Evolutionary conservation across 805 yeast genomes (phyloP).

Genomic region (Blastobotrys chiropterorum): DNA sequence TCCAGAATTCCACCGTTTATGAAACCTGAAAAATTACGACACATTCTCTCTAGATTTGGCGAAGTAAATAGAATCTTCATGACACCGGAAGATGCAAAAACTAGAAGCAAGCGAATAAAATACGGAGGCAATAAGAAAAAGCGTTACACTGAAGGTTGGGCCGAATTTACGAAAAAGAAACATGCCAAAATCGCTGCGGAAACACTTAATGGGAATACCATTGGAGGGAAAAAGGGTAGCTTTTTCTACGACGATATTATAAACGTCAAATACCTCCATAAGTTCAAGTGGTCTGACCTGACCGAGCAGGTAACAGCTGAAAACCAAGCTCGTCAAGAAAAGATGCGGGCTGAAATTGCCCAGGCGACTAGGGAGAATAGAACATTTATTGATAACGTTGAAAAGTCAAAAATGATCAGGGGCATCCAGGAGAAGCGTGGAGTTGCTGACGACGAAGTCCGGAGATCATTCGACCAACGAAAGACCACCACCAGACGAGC

Average conservation of each 20-base stretch:
- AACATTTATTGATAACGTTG: slow-evolving; percentile 76
- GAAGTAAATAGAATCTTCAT: slow-evolving; percentile 79
- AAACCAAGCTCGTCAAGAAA: slow-evolving; percentile 80
- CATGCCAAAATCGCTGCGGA: slow-evolving; percentile 85
- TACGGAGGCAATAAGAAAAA: slow-evolving; percentile 89
- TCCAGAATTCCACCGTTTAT: slow-evolving; percentile 93
- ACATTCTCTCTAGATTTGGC: slow-evolving; percentile 76
- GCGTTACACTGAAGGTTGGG: slow-evolving; percentile 94
- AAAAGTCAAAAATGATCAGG: slow-evolving; percentile 72
- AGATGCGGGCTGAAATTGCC: slow-evolving; percentile 78
- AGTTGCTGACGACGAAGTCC: slow-evolving; percentile 33
- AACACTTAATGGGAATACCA: slow-evolving; percentile 78
- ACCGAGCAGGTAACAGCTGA: slow-evolving; percentile 91
- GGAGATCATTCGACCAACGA: slow-evolving; percentile 67
- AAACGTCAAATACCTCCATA: slow-evolving; percentile 81
- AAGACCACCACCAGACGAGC: slow-evolving; percentile 62
- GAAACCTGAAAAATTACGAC: slow-evolving; percentile 89
- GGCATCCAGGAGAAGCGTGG: slow-evolving; percentile 52
- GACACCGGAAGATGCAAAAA: slow-evolving; percentile 73
- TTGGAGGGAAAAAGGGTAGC: slow-evolving; percentile 89
- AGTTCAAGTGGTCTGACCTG: slow-evolving; percentile 92
- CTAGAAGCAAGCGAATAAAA: slow-evolving; percentile 61
- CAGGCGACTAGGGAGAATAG: slow-evolving; percentile 86
- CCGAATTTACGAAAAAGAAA: slow-evolving; percentile 74
- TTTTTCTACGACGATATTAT: slow-evolving; percentile 92